A percentile compares a stretch with the other conserved stretches of the same genome.
phyloP scores from a whole-genome alignment of 441 rosid species.

The Adansonia grandidieri region DNA sequence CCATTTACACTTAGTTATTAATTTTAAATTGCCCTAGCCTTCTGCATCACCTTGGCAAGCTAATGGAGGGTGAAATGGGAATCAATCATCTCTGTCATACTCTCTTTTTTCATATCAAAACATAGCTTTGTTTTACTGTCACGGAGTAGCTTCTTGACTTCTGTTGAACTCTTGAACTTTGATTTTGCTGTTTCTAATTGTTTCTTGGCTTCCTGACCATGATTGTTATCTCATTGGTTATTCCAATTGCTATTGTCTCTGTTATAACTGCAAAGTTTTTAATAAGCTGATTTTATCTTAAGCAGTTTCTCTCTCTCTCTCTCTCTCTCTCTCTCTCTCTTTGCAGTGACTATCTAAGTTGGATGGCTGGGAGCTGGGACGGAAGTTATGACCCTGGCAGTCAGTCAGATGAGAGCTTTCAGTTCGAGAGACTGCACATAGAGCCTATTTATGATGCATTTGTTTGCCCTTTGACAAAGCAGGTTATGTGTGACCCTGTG shows the following conservation, averaged over 20 bases:
- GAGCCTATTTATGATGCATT: slow-evolving; percentile 93
- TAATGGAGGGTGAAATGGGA: background rate
- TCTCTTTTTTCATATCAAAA: background rate
- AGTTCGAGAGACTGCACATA: slow-evolving; percentile 60
- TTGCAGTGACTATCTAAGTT: slow-evolving; percentile 31
- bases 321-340: background rate
- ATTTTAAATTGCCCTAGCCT: slow-evolving; percentile 1
- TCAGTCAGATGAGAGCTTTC: slow-evolving; percentile 81
- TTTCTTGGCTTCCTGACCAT: background rate
- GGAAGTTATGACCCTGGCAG: slow-evolving; percentile 63
- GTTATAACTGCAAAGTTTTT: background rate
- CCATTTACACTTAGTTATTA: background rate
- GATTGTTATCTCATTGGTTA: background rate
- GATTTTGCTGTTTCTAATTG: slow-evolving; percentile 8
- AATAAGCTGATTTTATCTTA: background rate
- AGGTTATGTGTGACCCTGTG: slow-evolving; percentile 87
- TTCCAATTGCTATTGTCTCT: background rate
- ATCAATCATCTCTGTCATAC: background rate
- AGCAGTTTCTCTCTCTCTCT: slow-evolving; percentile 6
- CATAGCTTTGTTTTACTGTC: background rate
- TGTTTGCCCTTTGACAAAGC: slow-evolving; percentile 86
- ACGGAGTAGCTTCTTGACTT: background rate
- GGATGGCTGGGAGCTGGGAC: slow-evolving; percentile 76
- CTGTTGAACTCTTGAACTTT: background rate
- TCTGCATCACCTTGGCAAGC: slow-evolving; percentile 14